Evolutionary conservation across 169 alveolate species (phyloP).

Genomic region (Perkinsus olseni): DNA sequence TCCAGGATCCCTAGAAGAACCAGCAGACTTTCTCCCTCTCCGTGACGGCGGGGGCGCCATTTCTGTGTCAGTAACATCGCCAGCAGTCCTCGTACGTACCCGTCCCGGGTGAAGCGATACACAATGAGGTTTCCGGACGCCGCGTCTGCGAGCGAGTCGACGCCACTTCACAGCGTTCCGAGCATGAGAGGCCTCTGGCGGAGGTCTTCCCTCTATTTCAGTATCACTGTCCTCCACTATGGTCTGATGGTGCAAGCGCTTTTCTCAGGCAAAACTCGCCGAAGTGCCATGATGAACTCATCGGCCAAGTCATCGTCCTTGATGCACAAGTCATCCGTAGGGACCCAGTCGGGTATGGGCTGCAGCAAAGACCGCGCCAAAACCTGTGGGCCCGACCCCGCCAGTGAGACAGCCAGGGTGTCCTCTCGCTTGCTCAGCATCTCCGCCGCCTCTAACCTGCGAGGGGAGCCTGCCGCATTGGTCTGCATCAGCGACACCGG

Average conservation of each 20-base stretch:
- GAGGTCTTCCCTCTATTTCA: not conserved
- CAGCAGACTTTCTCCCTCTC: not conserved
- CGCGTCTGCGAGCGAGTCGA: not conserved
- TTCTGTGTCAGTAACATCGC: not conserved
- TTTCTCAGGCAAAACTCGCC: not conserved
- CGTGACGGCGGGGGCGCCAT: not conserved
- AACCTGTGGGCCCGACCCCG: not conserved
- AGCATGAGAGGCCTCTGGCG: not conserved
- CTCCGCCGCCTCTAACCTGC: not conserved
- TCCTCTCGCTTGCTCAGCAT: not conserved
- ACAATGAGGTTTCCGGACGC: not conserved
- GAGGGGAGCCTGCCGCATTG: not conserved
- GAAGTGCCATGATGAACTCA: not conserved
- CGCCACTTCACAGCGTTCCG: not conserved
- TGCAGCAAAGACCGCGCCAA: not conserved
- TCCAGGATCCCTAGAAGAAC: not conserved
- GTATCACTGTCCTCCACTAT: not conserved
- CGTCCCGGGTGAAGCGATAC: not conserved
- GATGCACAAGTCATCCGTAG: not conserved
- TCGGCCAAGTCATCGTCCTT: not conserved
- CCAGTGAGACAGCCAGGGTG: not conserved
- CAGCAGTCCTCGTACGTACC: not conserved
- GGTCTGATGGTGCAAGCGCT: not conserved
- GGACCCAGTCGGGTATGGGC: not conserved
- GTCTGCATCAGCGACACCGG: no score